Evolutionary conservation across 2,329 filamentous ascomycete species (phyloP).

Genomic region (Talaromyces pinophilus): DNA sequence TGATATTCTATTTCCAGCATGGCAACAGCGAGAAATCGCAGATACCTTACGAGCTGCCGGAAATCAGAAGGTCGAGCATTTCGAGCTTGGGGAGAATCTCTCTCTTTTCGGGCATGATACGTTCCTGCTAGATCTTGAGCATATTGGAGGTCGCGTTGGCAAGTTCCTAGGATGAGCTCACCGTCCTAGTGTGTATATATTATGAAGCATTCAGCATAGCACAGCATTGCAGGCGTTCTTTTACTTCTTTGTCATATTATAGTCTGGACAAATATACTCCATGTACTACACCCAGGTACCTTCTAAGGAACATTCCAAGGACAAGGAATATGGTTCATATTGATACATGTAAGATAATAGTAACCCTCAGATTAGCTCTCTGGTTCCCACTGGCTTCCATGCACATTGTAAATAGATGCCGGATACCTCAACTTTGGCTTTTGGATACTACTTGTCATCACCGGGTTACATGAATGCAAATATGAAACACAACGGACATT

Average conservation of each 20-base stretch:
- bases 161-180: conserved; percentile 67
- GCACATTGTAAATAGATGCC: conserved; percentile 29
- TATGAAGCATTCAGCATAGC: conserved; percentile 13
- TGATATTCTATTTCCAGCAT: conserved; percentile 94
- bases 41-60: conserved; percentile 75
- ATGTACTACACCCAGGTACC: background rate
- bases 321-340: background rate
- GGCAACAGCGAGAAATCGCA: conserved; percentile 95
- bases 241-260: background rate
- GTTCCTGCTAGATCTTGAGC: conserved; percentile 86
- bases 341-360: background rate
- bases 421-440: conserved; percentile 53
- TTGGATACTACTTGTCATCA: conserved; percentile 44
- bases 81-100: conserved; percentile 90
- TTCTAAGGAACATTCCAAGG: background rate
- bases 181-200: conserved; percentile 9
- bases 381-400: conserved; percentile 48
- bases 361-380: conserved; percentile 51
- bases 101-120: conserved; percentile 97
- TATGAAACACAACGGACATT: background rate
- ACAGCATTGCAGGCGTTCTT: conserved; percentile 21
- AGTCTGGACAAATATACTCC: background rate
- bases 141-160: conserved; percentile 81
- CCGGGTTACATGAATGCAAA: conserved; percentile 31
- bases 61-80: conserved; percentile 78